A percentile compares a stretch with the other conserved stretches of the same genome.
Conservation (phyloP, 148 eudicot species). For the Linanthus parryae region DNA sequence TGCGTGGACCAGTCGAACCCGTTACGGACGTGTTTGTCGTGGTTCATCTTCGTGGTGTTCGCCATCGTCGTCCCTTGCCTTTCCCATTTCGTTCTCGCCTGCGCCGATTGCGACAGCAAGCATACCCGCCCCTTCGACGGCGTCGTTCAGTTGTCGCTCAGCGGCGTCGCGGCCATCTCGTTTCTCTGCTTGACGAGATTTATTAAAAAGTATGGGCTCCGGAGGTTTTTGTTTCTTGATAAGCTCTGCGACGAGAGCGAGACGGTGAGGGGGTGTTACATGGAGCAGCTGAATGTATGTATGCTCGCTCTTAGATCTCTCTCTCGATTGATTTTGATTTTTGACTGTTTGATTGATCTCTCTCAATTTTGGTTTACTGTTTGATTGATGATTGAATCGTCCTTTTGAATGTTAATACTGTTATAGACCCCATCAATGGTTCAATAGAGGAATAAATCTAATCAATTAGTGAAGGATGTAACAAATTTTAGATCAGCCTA, state of each 20-base stretch:
- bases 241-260: conserved; percentile 80
- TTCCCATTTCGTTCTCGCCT: conserved; percentile 67
- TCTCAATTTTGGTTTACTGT: not conserved
- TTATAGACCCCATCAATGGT: too few relatives aligned
- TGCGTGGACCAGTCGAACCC: conserved; percentile 74
- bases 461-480: too few relatives aligned
- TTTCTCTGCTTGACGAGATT: conserved; percentile 52
- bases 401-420: too few relatives aligned
- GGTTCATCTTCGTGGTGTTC: conserved; percentile 46
- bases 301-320: not conserved
- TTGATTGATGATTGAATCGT: too few relatives aligned
- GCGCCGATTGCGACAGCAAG: conserved; percentile 49
- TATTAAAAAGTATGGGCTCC: conserved; percentile 50
- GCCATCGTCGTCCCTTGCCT: conserved; percentile 50
- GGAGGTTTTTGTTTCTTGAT: conserved; percentile 85
- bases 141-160: conserved; percentile 67
- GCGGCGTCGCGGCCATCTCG: conserved; percentile 56
- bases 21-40: conserved; percentile 37
- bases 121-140: conserved; percentile 61
- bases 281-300: conserved; percentile 72
- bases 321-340: not conserved
- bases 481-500: too few relatives aligned
- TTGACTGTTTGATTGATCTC: not conserved
- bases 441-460: too few relatives aligned
- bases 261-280: conserved; percentile 61